Base-by-base conservation (phyloP, 805 yeast species). In the Wickerhamiella parazyma region DNA sequence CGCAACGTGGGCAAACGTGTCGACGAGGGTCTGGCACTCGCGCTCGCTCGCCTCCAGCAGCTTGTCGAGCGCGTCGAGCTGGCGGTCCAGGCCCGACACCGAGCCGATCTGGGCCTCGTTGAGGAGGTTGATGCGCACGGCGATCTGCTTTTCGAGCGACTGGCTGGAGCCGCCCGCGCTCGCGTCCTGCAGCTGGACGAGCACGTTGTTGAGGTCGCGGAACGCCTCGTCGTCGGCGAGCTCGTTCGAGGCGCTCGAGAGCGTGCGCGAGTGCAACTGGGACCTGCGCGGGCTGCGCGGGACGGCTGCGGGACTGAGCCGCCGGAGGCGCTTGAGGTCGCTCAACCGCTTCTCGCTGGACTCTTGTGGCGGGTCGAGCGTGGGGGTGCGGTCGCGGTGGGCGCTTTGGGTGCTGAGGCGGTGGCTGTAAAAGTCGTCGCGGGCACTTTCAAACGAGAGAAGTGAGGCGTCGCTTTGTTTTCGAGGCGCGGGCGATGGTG, bases 161-260 rank as follows among this genome's bases (percentile, higher is more conserved):
- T 66, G 69, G 7, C 83, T 71, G 48, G 75, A 79, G 54, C 17
- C 21, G n/a, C 81, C 94, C 4, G 67, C 62, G 1, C 78, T 70
- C 22, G 72, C 71, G 91, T 95, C 89, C 25, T 77, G 75, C 18
- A 86, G 69, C 48, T 82, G 89, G 22, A 80, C 83, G 45, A 87
- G 71, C 16, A 51, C 49, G 11, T 84, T 59, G 48, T 83, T 93
- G 39, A 76, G 79, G 24, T 69, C 65, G 1, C 63, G 60, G 17
- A 56, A 53, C 2, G 54, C 54, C 33, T 50, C 48, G 2, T 50
- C 36, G 4, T 41, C 45, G 7, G 28, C 39, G 2, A 19, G 31
- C 31, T 25, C 28, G 4, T 28, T 8, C 3, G 31, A 28, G 14
- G 12, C 31, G 6, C 12, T 7, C 3, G 31, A 28, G 16, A n/a